Conservation (phyloP, 2,329 filamentous ascomycete genomes). For the Tolypocladium guangdongense region DNA sequence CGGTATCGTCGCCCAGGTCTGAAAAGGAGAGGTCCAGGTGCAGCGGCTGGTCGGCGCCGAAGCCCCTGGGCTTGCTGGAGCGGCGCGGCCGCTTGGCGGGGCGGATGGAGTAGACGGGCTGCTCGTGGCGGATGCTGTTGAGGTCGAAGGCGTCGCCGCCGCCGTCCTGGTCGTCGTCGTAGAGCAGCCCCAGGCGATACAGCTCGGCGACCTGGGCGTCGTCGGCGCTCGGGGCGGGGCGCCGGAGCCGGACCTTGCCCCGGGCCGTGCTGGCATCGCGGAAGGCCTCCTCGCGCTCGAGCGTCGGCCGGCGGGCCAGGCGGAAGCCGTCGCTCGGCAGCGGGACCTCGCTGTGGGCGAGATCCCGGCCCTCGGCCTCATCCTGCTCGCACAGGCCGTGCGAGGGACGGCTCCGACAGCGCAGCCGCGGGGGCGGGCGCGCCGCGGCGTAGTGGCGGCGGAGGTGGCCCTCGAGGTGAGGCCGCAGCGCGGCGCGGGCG, state of each 20-base stretch:
- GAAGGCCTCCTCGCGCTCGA: conserved; percentile 37
- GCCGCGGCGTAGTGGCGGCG: conserved; percentile 1
- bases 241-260: conserved; percentile 15
- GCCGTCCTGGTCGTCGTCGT: conserved; percentile 27
- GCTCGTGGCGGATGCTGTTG: conserved; percentile 26
- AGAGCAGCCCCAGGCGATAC: conserved; percentile 33
- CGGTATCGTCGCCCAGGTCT: conserved; percentile 28
- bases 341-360: conserved; percentile 23
- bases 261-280: conserved; percentile 27
- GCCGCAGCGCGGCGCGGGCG: neutral
- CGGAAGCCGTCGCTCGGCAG: conserved; percentile 24
- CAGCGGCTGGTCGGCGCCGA: conserved; percentile 15
- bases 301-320: conserved; percentile 25
- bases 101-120: conserved; percentile 26
- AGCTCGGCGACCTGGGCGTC: conserved; percentile 28
- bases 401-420: neutral
- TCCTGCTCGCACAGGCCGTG: conserved; percentile 1
- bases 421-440: conserved; percentile 1
- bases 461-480: conserved; percentile 5
- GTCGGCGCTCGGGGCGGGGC: conserved; percentile 11
- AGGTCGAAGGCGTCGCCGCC: conserved; percentile 24
- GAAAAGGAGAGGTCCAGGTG: conserved; percentile 31
- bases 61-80: conserved; percentile 10
- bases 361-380: conserved; percentile 21
- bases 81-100: conserved; percentile 21